Base-by-base conservation (phyloP, 192 early-diverging fungal species). In the Funneliformis geosporum region DNA sequence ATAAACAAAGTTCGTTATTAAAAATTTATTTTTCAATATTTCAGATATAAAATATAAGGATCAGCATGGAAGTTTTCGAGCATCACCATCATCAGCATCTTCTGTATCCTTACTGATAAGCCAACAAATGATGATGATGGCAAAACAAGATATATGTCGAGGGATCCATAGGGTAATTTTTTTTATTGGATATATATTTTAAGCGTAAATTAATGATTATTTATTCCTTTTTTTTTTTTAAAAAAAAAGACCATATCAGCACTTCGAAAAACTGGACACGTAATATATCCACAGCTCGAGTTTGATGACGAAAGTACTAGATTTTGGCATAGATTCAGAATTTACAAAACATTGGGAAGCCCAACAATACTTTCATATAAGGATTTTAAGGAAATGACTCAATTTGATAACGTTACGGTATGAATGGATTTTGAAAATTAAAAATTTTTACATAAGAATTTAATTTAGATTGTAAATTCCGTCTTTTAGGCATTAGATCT, bases 61-160 rank as follows among this genome's bases (percentile, higher is more conserved):
- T 23, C 60, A 64, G 47, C 25, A 78, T 21, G 50, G 16, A 60
- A 61, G 8, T 46, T 14, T 66, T 50, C 42, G 44, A 70, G 9
- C n/a, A 16, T 18, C 65, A 27, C 25, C 76, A 1, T 43, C 46
- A 38, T 5, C 62, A 55, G 16, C 40, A 23, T 55, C 76, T 5
- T 8, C 55, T 42, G 39, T 70, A 23, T 70, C 77, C 39, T 42
- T 70, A 70, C n/a, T 79, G 44, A 10, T 60, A 21, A 79, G 43
- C 43, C 27, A 60, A 14, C 61, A 70, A 42, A 40, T 59, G 16
- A 47, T 79, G 38, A 50, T 60, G 18, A 60, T 61, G 42, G 77
- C 77, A 23, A 40, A 42, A 43, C 77, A 79, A 61, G 77, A 79
- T 28, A 70, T 79, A 38, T 79, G 77, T 60, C 77, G 77, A 18